phyloP scores from a whole-genome alignment of 2,329 filamentous ascomycete genomes.

The Knufia petricola region DNA sequence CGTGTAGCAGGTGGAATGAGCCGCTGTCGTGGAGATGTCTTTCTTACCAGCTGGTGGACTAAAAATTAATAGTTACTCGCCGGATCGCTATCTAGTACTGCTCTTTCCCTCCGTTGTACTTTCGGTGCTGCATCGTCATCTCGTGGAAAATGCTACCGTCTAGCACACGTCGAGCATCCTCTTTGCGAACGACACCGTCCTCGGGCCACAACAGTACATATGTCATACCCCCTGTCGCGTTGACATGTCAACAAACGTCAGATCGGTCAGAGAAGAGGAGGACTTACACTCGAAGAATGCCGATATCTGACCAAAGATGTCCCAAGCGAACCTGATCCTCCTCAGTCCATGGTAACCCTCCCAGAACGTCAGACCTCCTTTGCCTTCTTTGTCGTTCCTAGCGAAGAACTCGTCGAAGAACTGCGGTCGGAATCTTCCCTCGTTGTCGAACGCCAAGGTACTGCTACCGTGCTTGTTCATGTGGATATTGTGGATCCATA shows the following conservation, averaged over 20 bases:
- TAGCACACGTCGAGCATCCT: constrained; percentile 24
- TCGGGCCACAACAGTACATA: constrained; percentile 26
- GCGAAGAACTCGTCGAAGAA: constrained; percentile 41
- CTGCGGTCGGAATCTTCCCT: constrained; percentile 39
- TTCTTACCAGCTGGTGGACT: too few species aligned
- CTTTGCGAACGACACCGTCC: constrained; percentile 25
- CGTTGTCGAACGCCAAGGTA: constrained; percentile 35
- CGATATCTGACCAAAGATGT: constrained; percentile 39
- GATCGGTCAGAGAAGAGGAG: background rate
- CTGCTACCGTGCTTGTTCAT: constrained; percentile 37
- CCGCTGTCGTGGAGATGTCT: too few species aligned
- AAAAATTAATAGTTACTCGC: too few species aligned
- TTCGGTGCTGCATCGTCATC: constrained; percentile 7
- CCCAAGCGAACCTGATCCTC: constrained; percentile 31
- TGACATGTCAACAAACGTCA: background rate
- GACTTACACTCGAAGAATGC: constrained; percentile 35
- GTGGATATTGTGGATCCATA: constrained; percentile 34
- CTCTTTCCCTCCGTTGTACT: background rate
- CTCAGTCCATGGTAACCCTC: constrained; percentile 32
- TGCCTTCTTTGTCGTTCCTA: constrained; percentile 34
- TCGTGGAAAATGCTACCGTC: constrained; percentile 22
- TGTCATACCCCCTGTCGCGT: constrained; percentile 20
- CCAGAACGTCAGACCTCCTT: constrained; percentile 31
- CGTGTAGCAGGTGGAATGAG: too few species aligned
- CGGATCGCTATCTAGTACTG: too few species aligned